Percentiles rank a stretch among this genome's conserved stretches.
Conservation (phyloP, 2,329 filamentous ascomycete species). For the Beauveria sp. region DNA sequence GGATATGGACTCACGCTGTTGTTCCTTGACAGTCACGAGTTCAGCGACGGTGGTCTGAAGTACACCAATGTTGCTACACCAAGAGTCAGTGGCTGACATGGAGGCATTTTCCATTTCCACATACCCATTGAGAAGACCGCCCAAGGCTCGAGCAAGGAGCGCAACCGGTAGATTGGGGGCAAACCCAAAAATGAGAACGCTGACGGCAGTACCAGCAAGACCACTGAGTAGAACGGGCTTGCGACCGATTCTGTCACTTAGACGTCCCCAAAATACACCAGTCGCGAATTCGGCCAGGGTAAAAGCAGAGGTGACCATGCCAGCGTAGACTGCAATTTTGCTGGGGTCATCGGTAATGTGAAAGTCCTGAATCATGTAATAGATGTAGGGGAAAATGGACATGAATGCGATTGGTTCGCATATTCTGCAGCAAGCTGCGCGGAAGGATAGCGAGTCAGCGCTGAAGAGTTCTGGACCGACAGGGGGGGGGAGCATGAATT, state of each 20-base stretch:
- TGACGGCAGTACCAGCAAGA: conserved; percentile 83
- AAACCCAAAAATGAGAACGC: conserved; percentile 90
- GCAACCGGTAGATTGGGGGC: conserved; percentile 74
- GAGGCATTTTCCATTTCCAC: conserved; percentile 20
- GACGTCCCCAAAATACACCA: conserved; percentile 83
- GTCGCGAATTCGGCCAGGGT: conserved; percentile 93
- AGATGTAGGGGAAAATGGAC: conserved; percentile 98
- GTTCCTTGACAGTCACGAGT: conserved; percentile 84
- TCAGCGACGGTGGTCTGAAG: conserved; percentile 93
- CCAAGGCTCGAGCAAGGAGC: conserved; percentile 78
- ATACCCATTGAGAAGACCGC: conserved; percentile 87
- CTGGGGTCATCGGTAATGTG: conserved; percentile 69
- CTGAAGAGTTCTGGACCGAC: conserved; percentile 1
- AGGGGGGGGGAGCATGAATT: neutral
- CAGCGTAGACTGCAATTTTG: conserved; percentile 84
- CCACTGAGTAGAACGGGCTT: conserved; percentile 89
- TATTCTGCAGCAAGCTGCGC: conserved; percentile 78
- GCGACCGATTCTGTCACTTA: conserved; percentile 86
- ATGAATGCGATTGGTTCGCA: conserved; percentile 99
- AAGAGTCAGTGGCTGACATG: conserved; percentile 12
- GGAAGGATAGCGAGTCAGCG: conserved; percentile 13
- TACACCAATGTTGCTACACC: conserved; percentile 76
- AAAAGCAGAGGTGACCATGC: conserved; percentile 93
- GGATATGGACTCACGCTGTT: conserved; percentile 61
- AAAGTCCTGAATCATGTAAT: conserved; percentile 94